These are phyloP conservation scores for Helicocarpus griseus DNA, from an alignment of 2,329 filamentous ascomycete species.

Conservation along the genomic window DNA sequence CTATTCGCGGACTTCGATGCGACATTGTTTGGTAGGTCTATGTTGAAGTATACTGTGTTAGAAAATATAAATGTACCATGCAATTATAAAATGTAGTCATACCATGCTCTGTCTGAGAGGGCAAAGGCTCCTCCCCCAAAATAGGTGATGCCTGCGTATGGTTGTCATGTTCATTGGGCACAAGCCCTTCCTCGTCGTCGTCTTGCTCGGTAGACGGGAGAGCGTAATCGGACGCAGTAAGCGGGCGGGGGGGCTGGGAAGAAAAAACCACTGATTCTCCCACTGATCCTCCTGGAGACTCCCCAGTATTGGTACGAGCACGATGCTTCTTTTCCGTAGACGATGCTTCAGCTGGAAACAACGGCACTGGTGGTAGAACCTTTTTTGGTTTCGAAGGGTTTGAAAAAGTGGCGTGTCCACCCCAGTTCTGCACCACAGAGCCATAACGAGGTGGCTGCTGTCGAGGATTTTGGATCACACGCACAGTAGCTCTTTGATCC, in stretches of 20 bases:
- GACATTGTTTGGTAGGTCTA: no score
- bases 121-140: not conserved
- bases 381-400: not conserved
- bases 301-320: no score
- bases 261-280: no score
- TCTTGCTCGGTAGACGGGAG: not conserved
- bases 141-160: slow-evolving; percentile 1
- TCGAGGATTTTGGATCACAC: slow-evolving; percentile 25
- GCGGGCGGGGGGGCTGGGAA: no score
- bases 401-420: slow-evolving; percentile 4
- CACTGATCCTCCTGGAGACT: no score
- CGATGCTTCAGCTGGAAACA: not conserved
- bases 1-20: no score
- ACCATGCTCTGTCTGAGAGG: no score
- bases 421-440: slow-evolving; percentile 29
- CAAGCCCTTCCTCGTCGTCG: not conserved
- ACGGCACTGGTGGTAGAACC: slow-evolving; percentile 5
- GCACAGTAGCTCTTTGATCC: slow-evolving; percentile 26
- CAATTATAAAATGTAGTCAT: no score
- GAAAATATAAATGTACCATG: not conserved
- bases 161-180: not conserved
- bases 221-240: not conserved
- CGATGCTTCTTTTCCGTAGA: no score
- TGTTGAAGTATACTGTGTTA: no score
- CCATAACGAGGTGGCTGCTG: slow-evolving; percentile 20